Evolutionary conservation across 2,329 filamentous ascomycete genomes (phyloP).

Genomic region (Exophiala xenobiotica): DNA sequence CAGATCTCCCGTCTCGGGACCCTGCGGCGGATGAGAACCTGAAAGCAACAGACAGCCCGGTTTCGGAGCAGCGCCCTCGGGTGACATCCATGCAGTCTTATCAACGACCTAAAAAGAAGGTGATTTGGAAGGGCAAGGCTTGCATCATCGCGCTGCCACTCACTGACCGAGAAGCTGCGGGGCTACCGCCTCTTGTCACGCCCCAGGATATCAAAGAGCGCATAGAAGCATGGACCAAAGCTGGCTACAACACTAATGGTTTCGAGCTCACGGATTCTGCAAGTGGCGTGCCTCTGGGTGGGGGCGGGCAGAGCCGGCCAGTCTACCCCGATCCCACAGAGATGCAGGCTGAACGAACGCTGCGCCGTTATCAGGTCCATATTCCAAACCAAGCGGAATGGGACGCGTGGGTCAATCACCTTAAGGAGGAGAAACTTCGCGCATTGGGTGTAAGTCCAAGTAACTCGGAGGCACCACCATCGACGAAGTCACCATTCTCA

Average conservation of each 20-base stretch:
- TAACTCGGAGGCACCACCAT: slow-evolving; percentile 65
- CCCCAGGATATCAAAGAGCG: slow-evolving; percentile 40
- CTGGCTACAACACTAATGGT: slow-evolving; percentile 45
- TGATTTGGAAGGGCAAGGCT: slow-evolving; percentile 72
- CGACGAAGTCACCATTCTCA: slow-evolving; percentile 62
- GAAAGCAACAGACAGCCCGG: slow-evolving; percentile 14
- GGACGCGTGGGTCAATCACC: slow-evolving; percentile 76
- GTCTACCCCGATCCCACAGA: slow-evolving; percentile 45
- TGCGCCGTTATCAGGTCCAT: slow-evolving; percentile 38
- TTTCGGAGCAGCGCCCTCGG: slow-evolving; percentile 49
- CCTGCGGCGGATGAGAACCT: slow-evolving; percentile 7
- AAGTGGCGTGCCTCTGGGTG: neutral
- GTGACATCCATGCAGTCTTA: slow-evolving; percentile 37
- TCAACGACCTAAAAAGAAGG: slow-evolving; percentile 62
- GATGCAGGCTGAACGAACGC: slow-evolving; percentile 36
- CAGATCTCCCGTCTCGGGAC: slow-evolving; percentile 5
- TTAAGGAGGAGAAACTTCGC: slow-evolving; percentile 88
- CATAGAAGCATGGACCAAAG: slow-evolving; percentile 42
- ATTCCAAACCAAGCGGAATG: slow-evolving; percentile 56
- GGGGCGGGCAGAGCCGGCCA: slow-evolving; percentile 42
- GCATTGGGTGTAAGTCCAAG: slow-evolving; percentile 84
- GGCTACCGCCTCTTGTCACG: slow-evolving; percentile 40
- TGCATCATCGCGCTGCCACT: slow-evolving; percentile 69
- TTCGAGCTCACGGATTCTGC: slow-evolving; percentile 36
- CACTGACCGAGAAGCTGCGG: slow-evolving; percentile 64